Base-by-base conservation (phyloP, 306 rosid genomes). In the Gleditsia sinensis region DNA sequence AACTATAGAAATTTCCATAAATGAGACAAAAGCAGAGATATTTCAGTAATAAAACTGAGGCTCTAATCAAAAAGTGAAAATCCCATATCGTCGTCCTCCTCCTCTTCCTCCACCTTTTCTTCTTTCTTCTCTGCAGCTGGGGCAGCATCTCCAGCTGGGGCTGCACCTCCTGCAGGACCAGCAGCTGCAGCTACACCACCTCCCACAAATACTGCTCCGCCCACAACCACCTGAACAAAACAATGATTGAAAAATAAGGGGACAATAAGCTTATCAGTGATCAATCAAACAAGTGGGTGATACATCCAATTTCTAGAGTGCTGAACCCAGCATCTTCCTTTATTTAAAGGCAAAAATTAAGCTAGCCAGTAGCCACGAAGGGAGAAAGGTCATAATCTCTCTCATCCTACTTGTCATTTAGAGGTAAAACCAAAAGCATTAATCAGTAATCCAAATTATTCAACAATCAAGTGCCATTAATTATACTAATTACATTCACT, bases 51-150 rank as follows among this genome's bases (percentile, higher is more conserved):
- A 39, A 9, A 1, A 59, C 32, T 17, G 27, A 48, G 0, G 30
- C 54, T 56, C 85, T 93, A 91, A 86, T 93, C 98, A 71, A 93
- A 93, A 56, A 94, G 97, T 23, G 96, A 88, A 42, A 94, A 63
- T 51, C 98, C 97, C 88, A 94, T 17, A 27, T 94, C 97, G 0
- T 88, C 98, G 0, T 94, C 98, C 13, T 87, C 94, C 69, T 89
- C 98, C 24, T 94, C 98, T 79, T 89, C 91, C 76, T 86, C 96
- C 0, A 77, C 84, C 86, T 89, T 86, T 67, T 85, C 83, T 59
- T 86, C 82, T 24, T 82, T 69, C 73, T 91, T 88, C 61, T 85
- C 84, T 3, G 86, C 76, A 25, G 84, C 90, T 0, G 87, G 76
- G 6, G 88, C 74, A 1, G 80, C 85, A 8, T 69, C 92, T 0